Conservation (phyloP, 306 rosid species). For the Sicyos edulis region DNA sequence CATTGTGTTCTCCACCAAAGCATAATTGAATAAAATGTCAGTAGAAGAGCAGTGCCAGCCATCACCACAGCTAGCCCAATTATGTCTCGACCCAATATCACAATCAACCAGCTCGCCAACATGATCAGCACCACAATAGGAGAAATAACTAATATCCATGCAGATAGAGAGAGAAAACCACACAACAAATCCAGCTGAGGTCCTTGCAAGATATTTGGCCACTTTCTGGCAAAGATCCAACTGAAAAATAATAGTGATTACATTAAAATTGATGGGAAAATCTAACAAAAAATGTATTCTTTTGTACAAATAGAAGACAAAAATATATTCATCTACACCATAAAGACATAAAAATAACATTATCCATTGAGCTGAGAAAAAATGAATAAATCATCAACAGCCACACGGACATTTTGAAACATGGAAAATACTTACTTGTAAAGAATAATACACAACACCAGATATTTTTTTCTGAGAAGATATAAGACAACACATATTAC, state of each 20-base stretch:
- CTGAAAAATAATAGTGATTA: constrained; percentile 39
- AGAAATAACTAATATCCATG: constrained; percentile 84
- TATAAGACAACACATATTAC: neutral
- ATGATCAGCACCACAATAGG: constrained; percentile 71
- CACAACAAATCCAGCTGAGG: constrained; percentile 82
- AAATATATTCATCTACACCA: neutral
- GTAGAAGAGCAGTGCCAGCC: constrained; percentile 96
- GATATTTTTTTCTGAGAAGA: neutral
- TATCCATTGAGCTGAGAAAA: neutral
- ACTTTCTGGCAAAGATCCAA: constrained; percentile 98
- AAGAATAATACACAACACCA: too few relatives aligned
- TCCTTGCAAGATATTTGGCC: constrained; percentile 93
- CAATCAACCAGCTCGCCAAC: constrained; percentile 95
- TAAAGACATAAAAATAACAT: neutral
- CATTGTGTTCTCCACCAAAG: constrained; percentile 99
- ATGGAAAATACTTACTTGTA: neutral
- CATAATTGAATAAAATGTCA: constrained; percentile 98
- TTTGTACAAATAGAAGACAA: too few relatives aligned
- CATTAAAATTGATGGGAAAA: constrained; percentile 4
- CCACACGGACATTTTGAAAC: neutral
- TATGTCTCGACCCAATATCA: constrained; percentile 86
- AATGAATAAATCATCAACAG: neutral
- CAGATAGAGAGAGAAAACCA: constrained; percentile 74
- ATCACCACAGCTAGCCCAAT: constrained; percentile 95
- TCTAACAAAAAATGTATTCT: neutral